Evolutionary conservation across 31 red algal species (phyloP).

Genomic region (Odonthalia washingtoniensis): DNA sequence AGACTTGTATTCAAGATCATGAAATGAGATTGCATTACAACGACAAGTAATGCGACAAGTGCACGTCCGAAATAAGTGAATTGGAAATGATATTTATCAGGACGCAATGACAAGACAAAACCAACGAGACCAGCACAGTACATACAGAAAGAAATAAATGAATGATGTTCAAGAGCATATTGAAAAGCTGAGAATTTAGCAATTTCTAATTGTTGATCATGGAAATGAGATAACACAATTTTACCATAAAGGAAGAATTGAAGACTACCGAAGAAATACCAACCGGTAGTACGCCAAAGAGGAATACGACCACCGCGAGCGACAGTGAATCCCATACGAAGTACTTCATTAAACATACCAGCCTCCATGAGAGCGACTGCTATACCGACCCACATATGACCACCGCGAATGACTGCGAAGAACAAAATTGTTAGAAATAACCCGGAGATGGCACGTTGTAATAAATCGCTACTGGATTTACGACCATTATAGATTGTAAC

Average conservation of each 20-base stretch:
- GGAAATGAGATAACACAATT: constrained; percentile 79
- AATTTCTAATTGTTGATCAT: constrained; percentile 70
- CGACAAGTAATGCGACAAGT: constrained; percentile 82
- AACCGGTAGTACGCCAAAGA: constrained; percentile 80
- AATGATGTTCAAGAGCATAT: constrained; percentile 85
- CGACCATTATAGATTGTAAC: no score
- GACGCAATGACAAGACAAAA: constrained; percentile 87
- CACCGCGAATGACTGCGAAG: constrained; percentile 67
- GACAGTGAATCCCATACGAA: constrained; percentile 81
- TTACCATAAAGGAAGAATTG: constrained; percentile 96
- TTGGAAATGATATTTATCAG: constrained; percentile 84
- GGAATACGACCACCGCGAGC: constrained; percentile 75
- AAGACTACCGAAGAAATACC: constrained; percentile 85
- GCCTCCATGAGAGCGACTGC: constrained; percentile 87
- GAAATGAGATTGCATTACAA: constrained; percentile 93
- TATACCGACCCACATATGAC: constrained; percentile 82
- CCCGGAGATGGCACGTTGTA: constrained; percentile 49
- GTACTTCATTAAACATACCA: constrained; percentile 91
- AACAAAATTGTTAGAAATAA: constrained; percentile 48
- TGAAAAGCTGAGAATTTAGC: constrained; percentile 49
- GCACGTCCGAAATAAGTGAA: constrained; percentile 91
- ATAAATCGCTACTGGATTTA: constrained; percentile 68
- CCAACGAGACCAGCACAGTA: constrained; percentile 91
- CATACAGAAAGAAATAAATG: constrained; percentile 86
- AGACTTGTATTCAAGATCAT: constrained; percentile 93